Base-by-base conservation (phyloP, 2,329 filamentous ascomycete species). In the Trichoderma gracile region DNA sequence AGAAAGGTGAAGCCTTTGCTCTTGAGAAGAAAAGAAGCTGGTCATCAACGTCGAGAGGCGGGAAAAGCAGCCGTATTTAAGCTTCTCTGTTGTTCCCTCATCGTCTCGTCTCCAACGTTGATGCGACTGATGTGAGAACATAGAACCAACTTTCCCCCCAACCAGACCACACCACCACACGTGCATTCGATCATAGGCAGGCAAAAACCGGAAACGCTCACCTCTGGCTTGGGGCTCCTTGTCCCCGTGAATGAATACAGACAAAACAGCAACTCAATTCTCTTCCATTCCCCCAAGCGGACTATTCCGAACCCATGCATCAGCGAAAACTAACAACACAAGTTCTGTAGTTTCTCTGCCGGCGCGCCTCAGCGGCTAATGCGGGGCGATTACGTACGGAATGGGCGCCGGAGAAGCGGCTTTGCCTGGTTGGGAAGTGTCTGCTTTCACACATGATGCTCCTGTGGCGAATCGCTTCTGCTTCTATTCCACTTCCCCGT, bases 301-400 rank as follows among this genome's bases (percentile, higher is more conserved):
- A 60, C 57, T 60, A 43, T 64, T 64, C 61, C 61, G 61, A 62
- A 42, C 57, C 57, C 57, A 52, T 60, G 46, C 57, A 42, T 40
- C 19, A n/a, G 9, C 8, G 14, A 46, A 40, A 25, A 2, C 15
- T 14, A 21, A 21, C 12, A 23, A 12, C 15, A 15, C 12, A 14
- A 52, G 8, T 6, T 33, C 54, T 6, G 23, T 27, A 8, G 14
- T 40, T 58, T 52, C 15, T 54, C 27, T 62, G 27, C 52, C 62
- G 54, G 55, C 54, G 54, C 62, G 49, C 38, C 52, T 46, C 33
- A 38, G 55, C 62, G 62, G 46, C 62, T 59, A 54, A 33, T 42
- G 62, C 58, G 58, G 62, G 53, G 61, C 61, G 61, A 64, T 64
- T 64, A 64, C 61, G 61, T 64, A 64, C 61, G 61, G 58, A 62